Evolutionary conservation across 176 grass and related monocot genomes (phyloP), one percentile per base, ranked within the genome.

Genomic region (Oryza australiensis): DNA sequence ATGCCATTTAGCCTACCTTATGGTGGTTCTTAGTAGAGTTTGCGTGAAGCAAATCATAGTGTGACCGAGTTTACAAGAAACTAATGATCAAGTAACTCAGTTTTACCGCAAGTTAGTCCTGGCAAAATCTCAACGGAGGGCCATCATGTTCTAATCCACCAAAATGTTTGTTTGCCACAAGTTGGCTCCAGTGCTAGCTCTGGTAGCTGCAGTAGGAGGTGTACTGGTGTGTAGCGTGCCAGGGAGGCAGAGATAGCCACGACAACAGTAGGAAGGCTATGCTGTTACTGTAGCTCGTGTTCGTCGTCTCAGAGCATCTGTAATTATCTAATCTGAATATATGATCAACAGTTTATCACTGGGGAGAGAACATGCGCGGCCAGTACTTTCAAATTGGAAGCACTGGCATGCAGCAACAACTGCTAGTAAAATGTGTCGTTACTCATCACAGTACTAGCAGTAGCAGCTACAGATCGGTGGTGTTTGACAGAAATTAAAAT

Each of bases 41-140:
- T 9, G 72, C 27, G 72, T 81, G 72, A 82, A 75, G 72, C 72
- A 75, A 68, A 69, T 30, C 55, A 18, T 38, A 15, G 10, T 1
- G 32, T 45, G 5, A 23, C 70, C 3, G 38, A 27, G 14, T 41
- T 24, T 24, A 4, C 38, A 16, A 27, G 37, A 45, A 71, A 71
- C 5, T 16, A 41, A 27, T 16, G 24, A 12, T 27, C 5, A 12
- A 27, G 13, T 26, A 70, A 69, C 51, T 40, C 12, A 26, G 3
- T 23, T 70, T 7, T n/a, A 48, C 12, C 10, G 22, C 16, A 37
- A 68, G 22, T 3, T 4, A 8, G 18, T 5, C 16, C 16, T n/a
- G 4, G 66, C 5, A 22, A 72, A 27, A 72, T 45, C 23, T 72
- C 4, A 10, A 35, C 34, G 13, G 48, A 51, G 53, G 20, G 22